Evolutionary conservation across 2,329 filamentous ascomycete genomes (phyloP).

Genomic region (Westerdykella aurantiaca): DNA sequence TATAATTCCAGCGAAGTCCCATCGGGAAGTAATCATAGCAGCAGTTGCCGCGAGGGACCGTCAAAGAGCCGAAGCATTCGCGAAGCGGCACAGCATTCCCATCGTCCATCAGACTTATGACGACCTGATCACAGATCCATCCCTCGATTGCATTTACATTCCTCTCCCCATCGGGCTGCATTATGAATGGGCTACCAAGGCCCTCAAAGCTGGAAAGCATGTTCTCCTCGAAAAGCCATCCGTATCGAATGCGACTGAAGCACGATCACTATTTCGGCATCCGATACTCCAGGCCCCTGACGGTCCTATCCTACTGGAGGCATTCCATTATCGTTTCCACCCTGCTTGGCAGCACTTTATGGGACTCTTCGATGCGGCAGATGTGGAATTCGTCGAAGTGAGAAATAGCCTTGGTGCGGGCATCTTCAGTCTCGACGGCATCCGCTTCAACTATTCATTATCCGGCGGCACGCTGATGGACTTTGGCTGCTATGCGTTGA

Average conservation of each 20-base stretch:
- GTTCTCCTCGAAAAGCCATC: slow-evolving; percentile 46
- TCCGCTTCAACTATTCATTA: slow-evolving; percentile 37
- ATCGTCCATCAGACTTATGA: slow-evolving; percentile 48
- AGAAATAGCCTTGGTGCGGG: slow-evolving; percentile 22
- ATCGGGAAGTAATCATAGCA: slow-evolving; percentile 50
- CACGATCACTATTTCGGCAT: slow-evolving; percentile 37
- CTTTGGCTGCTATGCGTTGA: slow-evolving; percentile 34
- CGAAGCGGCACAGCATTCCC: slow-evolving; percentile 49
- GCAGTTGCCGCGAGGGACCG: slow-evolving; percentile 50
- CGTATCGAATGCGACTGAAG: slow-evolving; percentile 40
- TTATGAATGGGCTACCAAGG: slow-evolving; percentile 39
- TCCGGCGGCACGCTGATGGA: slow-evolving; percentile 39
- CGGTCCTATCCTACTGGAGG: slow-evolving; percentile 41
- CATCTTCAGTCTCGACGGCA: slow-evolving; percentile 28
- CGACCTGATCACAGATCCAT: slow-evolving; percentile 37
- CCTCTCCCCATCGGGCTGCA: slow-evolving; percentile 44
- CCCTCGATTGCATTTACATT: slow-evolving; percentile 42
- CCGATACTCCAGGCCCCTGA: slow-evolving; percentile 29
- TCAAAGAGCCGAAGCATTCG: slow-evolving; percentile 45
- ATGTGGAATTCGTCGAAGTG: slow-evolving; percentile 30
- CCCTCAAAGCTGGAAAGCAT: slow-evolving; percentile 41
- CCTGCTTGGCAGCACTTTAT: slow-evolving; percentile 37
- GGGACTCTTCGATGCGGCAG: slow-evolving; percentile 28
- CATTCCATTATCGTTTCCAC: slow-evolving; percentile 43
- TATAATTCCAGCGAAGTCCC: slow-evolving; percentile 47